phyloP scores from a whole-genome alignment of 805 yeast genomes.

The Saccharomycopsis babjevae region DNA sequence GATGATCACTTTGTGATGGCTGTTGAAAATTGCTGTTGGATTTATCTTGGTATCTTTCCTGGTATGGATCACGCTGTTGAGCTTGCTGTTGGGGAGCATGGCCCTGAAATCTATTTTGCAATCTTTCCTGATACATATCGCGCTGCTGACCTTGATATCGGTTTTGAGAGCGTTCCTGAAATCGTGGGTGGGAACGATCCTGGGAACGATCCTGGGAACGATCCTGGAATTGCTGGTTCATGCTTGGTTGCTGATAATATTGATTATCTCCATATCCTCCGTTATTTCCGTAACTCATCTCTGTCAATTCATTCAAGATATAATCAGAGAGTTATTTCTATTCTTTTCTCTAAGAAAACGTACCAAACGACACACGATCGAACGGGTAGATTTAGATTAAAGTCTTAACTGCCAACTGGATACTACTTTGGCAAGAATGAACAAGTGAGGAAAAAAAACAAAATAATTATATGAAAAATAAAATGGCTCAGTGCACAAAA shows the following conservation, averaged over 20 bases:
- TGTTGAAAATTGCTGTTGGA: neutral
- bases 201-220: too few relatives aligned
- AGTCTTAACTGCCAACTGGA: neutral
- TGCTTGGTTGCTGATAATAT: neutral
- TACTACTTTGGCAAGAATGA: neutral
- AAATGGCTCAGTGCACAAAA: neutral
- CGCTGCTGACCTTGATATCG: neutral
- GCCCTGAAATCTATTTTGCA: neutral
- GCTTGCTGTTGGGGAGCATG: neutral
- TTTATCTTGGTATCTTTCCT: neutral
- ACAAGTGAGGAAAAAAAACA: neutral
- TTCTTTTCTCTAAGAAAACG: too few relatives aligned
- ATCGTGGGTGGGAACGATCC: too few relatives aligned
- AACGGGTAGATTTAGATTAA: too few relatives aligned
- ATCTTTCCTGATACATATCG: neutral
- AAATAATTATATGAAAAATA: neutral
- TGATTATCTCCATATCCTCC: neutral
- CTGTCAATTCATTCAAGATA: neutral
- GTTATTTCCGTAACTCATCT: neutral
- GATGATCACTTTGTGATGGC: neutral
- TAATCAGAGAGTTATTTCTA: neutral
- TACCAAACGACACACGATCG: too few relatives aligned
- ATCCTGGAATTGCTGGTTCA: neutral
- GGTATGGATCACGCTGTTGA: neutral
- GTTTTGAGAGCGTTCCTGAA: neutral